These are phyloP conservation scores for Aspergillus uvarum DNA, from an alignment of 2,329 filamentous ascomycete genomes.

Conservation along the genomic window DNA sequence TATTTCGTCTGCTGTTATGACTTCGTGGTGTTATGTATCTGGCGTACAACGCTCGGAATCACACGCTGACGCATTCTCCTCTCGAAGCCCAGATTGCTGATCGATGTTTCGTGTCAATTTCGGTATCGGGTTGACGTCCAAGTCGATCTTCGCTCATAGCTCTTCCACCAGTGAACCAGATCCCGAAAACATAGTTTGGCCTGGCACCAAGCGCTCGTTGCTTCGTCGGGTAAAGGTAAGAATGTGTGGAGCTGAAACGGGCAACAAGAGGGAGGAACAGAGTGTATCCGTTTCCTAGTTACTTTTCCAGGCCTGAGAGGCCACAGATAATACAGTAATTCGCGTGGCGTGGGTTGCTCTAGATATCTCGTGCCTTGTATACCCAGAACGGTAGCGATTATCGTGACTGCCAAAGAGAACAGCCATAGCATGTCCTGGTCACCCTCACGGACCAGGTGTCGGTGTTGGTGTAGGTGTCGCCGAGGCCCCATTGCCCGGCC, in stretches of 20 bases:
- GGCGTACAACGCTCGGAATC: no score
- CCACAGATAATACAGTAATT: not conserved
- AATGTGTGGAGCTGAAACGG: not conserved
- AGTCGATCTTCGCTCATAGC: not conserved
- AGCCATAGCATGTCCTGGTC: not conserved
- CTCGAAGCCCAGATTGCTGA: not conserved
- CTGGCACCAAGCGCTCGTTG: not conserved
- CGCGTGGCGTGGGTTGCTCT: not conserved
- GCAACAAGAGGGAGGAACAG: not conserved
- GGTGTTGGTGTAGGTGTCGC: conserved; percentile 61
- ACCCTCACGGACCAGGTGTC: conserved; percentile 34
- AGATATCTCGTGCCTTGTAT: not conserved
- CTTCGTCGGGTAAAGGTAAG: not conserved
- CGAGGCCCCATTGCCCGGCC: conserved; percentile 34
- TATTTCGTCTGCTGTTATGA: no score
- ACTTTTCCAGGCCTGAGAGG: not conserved
- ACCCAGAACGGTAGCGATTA: not conserved
- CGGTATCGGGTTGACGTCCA: not conserved
- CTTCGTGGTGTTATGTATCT: no score
- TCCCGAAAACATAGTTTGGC: not conserved
- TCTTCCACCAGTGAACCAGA: not conserved
- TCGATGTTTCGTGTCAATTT: not conserved
- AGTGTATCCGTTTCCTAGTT: not conserved
- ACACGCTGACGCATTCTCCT: not conserved
- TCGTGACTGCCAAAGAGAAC: not conserved